A percentile compares a stretch with the other conserved stretches of the same genome.
phyloP scores from a whole-genome alignment of 2,329 filamentous ascomycete genomes.

The Cladosporium sp. region DNA sequence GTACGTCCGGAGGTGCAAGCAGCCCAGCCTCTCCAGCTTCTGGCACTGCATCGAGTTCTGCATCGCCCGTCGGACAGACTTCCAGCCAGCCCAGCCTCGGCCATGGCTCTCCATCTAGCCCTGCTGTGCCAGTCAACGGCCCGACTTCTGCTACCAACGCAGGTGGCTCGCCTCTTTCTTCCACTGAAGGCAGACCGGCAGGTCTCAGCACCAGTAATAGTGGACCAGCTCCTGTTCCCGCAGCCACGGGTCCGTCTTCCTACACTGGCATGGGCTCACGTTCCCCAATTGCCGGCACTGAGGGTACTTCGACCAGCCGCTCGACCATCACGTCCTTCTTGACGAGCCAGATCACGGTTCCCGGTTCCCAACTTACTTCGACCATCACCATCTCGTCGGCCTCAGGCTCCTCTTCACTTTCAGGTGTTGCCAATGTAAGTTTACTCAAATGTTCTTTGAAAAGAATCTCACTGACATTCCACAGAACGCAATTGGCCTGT shows the following conservation, averaged over 20 bases:
- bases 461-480: conserved; percentile 6
- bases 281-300: neutral
- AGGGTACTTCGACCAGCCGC: conserved; percentile 1
- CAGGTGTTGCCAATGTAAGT: conserved; percentile 16
- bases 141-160: neutral
- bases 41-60: no score
- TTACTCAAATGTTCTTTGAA: neutral
- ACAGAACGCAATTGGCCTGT: conserved; percentile 15
- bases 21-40: neutral
- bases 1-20: neutral
- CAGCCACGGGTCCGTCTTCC: neutral
- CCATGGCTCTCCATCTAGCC: neutral
- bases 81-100: no score
- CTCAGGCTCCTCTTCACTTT: neutral
- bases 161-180: neutral
- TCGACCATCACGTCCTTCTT: conserved; percentile 3
- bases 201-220: neutral
- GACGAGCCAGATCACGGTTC: conserved; percentile 10
- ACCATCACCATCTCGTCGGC: neutral
- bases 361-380: neutral
- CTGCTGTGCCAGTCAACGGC: conserved; percentile 10
- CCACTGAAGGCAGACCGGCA: neutral
- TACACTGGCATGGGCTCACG: neutral
- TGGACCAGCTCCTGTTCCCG: neutral
- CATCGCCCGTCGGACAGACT: no score